These are phyloP conservation scores for Suhomyces pyralidae DNA, from an alignment of 805 yeast genomes.

Conservation along the genomic window DNA sequence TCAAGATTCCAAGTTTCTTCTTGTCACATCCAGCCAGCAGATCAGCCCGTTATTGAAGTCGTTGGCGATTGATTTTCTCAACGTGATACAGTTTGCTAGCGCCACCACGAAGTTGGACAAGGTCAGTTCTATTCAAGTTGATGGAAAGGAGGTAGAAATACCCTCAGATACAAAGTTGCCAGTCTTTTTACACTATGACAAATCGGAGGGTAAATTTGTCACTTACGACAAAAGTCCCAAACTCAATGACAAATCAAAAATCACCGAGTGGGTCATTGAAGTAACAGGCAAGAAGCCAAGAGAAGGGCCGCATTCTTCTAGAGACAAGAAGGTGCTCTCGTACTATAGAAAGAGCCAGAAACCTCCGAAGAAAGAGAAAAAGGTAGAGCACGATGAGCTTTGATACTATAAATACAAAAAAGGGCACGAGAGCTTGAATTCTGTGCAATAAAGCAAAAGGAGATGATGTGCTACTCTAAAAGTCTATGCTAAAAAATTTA, in stretches of 20 bases:
- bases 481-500: too few species aligned
- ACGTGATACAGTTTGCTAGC: slow-evolving; percentile 46
- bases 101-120: slow-evolving; percentile 28
- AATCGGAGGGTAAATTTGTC: slow-evolving; percentile 15
- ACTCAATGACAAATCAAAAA: slow-evolving; percentile 25
- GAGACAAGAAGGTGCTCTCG: slow-evolving; percentile 25
- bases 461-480: too few species aligned
- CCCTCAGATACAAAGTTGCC: slow-evolving; percentile 24
- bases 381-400: slow-evolving; percentile 26
- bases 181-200: slow-evolving; percentile 23
- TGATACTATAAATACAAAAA: slow-evolving; percentile 2
- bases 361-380: slow-evolving; percentile 10
- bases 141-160: slow-evolving; percentile 19
- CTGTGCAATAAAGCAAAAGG: too few species aligned
- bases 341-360: slow-evolving; percentile 31
- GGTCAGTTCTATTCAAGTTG: slow-evolving; percentile 12
- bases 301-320: slow-evolving; percentile 39
- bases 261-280: slow-evolving; percentile 33
- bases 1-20: slow-evolving; percentile 42
- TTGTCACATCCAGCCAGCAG: slow-evolving; percentile 49
- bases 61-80: slow-evolving; percentile 68
- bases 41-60: slow-evolving; percentile 59
- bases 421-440: too few species aligned
- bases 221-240: slow-evolving; percentile 22
- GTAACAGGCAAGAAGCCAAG: slow-evolving; percentile 23